Evolutionary conservation across 352 stramenopile genomes (phyloP).

Genomic region (Phytophthora sojae): DNA sequence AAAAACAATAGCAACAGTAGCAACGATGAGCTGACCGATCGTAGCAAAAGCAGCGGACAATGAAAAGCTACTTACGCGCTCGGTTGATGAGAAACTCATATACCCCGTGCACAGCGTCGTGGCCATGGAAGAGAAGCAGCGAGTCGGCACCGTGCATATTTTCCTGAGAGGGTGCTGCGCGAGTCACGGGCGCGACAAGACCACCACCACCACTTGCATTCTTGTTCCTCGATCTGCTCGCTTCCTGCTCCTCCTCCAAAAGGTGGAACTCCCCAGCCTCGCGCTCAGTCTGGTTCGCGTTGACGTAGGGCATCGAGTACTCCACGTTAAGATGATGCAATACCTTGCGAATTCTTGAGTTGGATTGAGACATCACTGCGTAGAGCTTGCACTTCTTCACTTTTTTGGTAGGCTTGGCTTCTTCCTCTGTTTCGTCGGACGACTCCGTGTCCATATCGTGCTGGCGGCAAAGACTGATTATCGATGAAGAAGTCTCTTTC

Average conservation of each 20-base stretch:
- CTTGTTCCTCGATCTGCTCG: conserved; percentile 26
- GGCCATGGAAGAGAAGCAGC: conserved; percentile 67
- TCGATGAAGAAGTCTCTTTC: conserved; percentile 15
- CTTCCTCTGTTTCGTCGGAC: conserved; percentile 5
- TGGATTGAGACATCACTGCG: conserved; percentile 79
- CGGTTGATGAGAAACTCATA: conserved; percentile 85
- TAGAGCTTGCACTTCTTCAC: conserved; percentile 31
- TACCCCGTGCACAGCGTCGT: conserved; percentile 71
- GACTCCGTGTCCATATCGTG: conserved; percentile 20
- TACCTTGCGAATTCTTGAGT: conserved; percentile 63
- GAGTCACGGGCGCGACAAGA: conserved; percentile 22
- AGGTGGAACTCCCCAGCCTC: conserved; percentile 58
- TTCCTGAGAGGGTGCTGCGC: conserved; percentile 15
- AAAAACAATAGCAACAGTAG: conserved; percentile 3
- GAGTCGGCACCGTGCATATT: conserved; percentile 71
- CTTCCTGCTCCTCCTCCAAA: conserved; percentile 53
- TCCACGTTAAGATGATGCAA: conserved; percentile 68
- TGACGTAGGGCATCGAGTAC: conserved; percentile 69
- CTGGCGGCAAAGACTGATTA: conserved; percentile 54
- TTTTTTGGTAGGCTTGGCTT: conserved; percentile 9
- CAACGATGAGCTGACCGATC: background rate
- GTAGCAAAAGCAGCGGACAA: background rate
- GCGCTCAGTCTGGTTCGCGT: conserved; percentile 42
- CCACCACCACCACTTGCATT: conserved; percentile 16
- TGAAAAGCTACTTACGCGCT: conserved; percentile 58